Conservation (phyloP, 306 rosid genomes). For the Inga oerstediana region DNA sequence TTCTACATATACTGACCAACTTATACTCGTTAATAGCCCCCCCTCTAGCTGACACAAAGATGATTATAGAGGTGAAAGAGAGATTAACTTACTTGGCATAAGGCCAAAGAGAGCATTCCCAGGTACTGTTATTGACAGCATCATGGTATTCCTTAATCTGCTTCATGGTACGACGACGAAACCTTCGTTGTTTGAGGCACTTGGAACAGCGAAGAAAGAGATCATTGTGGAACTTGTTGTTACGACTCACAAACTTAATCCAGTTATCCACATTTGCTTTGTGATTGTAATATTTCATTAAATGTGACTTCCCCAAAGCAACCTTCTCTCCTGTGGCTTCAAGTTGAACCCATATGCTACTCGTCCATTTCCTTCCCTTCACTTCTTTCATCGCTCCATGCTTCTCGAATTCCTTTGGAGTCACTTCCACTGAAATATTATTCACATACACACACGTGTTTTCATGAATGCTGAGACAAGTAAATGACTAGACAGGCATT, state of each 20-base stretch:
- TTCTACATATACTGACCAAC: background rate
- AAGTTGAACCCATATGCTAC: conserved; percentile 45
- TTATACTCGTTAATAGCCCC: background rate
- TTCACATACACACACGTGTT: background rate
- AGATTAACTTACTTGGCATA: conserved; percentile 35
- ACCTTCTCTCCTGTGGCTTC: conserved; percentile 17
- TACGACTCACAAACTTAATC: conserved; percentile 15
- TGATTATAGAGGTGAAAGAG: background rate
- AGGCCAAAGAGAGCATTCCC: conserved; percentile 48
- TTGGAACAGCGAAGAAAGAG: conserved; percentile 41
- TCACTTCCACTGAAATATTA: conserved; percentile 33
- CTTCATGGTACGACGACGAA: conserved; percentile 21
- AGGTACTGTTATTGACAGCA: conserved; percentile 27
- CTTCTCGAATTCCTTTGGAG: conserved; percentile 48
- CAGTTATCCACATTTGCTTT: conserved; percentile 39
- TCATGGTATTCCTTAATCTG: conserved; percentile 40
- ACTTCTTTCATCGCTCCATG: conserved; percentile 28
- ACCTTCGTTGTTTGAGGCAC: conserved; percentile 50
- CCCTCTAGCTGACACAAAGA: background rate
- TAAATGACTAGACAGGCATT: background rate
- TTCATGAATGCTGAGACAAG: background rate
- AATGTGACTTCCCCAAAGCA: conserved; percentile 33
- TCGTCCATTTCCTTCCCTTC: conserved; percentile 42
- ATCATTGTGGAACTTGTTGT: conserved; percentile 41
- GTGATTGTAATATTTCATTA: conserved; percentile 47